Conservation (phyloP, 441 rosid species). For the Capsella rubella region DNA sequence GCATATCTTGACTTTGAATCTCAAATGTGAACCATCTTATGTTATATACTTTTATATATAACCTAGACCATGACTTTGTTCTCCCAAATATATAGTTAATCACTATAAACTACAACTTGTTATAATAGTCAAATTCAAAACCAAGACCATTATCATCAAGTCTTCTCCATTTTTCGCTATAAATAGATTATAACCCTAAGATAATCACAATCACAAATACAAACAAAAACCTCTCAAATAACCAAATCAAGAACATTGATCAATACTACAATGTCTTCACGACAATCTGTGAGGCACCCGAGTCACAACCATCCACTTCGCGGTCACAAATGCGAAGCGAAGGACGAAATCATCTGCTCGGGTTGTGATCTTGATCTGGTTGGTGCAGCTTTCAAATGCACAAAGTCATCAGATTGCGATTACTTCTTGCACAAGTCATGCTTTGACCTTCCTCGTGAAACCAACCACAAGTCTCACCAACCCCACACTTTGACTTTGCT, state of each 20-base stretch:
- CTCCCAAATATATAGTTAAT: slow-evolving; percentile 8
- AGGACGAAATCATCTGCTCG: slow-evolving; percentile 41
- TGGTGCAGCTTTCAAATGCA: slow-evolving; percentile 44
- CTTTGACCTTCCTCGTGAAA: slow-evolving; percentile 52
- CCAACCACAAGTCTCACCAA: slow-evolving; percentile 49
- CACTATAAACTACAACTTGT: slow-evolving; percentile 31
- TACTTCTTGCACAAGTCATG: slow-evolving; percentile 55
- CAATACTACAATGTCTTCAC: slow-evolving; percentile 7
- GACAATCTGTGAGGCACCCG: slow-evolving; percentile 36
- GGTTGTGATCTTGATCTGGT: slow-evolving; percentile 44
- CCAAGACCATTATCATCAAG: slow-evolving; percentile 24
- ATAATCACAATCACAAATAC: neutral
- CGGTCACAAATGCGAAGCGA: slow-evolving; percentile 24
- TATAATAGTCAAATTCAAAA: slow-evolving; percentile 33
- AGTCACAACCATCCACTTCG: slow-evolving; percentile 45
- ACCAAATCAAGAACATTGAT: neutral
- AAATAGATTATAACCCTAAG: slow-evolving; percentile 14
- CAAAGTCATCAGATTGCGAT: slow-evolving; percentile 41
- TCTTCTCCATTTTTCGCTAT: slow-evolving; percentile 21
- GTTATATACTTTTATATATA: neutral
- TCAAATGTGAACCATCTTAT: slow-evolving; percentile 1
- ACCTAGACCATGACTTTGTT: slow-evolving; percentile 10
- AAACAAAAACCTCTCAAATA: neutral
- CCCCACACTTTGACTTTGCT: slow-evolving; percentile 51
- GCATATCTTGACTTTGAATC: slow-evolving; percentile 32